Evolutionary conservation across 441 rosid species (phyloP).

Genomic region (Raphanus hybrid): DNA sequence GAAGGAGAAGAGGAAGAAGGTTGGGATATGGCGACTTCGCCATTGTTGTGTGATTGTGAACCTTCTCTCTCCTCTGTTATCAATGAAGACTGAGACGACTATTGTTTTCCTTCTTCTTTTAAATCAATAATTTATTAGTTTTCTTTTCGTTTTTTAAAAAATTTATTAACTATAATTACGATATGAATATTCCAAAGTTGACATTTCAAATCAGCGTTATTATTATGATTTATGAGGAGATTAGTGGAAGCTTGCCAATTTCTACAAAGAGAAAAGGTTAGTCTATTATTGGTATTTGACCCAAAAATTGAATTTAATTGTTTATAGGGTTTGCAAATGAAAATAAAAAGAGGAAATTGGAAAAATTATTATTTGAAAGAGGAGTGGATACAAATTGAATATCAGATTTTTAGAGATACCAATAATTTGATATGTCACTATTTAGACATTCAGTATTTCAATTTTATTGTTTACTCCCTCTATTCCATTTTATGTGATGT

Average conservation of each 20-base stretch:
- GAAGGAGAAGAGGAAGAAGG: constrained; percentile 18
- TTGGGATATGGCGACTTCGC: constrained; percentile 16
- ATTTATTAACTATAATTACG: neutral
- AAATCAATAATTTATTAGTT: neutral
- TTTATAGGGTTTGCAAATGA: no score
- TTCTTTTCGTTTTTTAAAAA: no score
- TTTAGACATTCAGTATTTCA: no score
- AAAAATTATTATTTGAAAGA: no score
- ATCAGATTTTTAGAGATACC: no score
- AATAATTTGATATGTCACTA: no score
- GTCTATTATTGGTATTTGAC: no score
- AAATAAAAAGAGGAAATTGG: no score
- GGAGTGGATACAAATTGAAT: no score
- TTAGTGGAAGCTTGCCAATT: neutral
- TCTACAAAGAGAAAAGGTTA: neutral
- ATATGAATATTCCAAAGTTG: neutral
- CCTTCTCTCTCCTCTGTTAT: neutral
- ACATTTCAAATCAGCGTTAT: neutral
- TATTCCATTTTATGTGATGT: no score
- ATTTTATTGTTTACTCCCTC: no score
- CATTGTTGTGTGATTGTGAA: constrained; percentile 31
- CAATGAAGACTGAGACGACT: constrained; percentile 1
- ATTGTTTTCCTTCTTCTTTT: neutral
- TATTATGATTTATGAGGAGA: neutral
- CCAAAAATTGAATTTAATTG: no score